Conservation (phyloP, 129 eudicot species). For the Apium graveolens region DNA sequence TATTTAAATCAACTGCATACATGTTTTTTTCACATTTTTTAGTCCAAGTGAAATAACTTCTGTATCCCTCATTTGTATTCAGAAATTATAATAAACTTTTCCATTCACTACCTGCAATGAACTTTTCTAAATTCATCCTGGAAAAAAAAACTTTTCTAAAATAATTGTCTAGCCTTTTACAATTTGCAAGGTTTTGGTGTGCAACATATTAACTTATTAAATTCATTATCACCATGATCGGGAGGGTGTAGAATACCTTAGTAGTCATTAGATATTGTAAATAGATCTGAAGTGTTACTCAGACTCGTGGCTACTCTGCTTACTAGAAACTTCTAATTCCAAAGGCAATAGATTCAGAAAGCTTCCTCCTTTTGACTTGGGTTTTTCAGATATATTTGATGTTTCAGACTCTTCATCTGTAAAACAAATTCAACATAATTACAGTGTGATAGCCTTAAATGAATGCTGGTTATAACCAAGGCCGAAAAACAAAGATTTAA, state of each 20-base stretch:
- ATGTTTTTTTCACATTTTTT: too few relatives aligned
- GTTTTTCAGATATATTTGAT: constrained; percentile 41
- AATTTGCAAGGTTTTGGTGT: too few relatives aligned
- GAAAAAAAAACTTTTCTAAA: too few relatives aligned
- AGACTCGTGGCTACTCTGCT: constrained; percentile 14
- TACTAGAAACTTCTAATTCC: constrained; percentile 33
- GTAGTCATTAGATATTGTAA: not conserved
- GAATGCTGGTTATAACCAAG: not conserved
- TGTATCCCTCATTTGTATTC: too few relatives aligned
- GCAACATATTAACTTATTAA: too few relatives aligned
- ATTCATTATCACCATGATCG: not conserved
- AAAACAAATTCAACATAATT: not conserved
- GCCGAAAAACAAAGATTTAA: too few relatives aligned
- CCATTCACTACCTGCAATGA: too few relatives aligned
- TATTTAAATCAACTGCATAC: too few relatives aligned
- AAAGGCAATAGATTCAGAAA: constrained; percentile 45
- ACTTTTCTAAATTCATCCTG: too few relatives aligned
- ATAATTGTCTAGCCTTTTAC: too few relatives aligned
- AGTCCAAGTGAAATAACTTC: too few relatives aligned
- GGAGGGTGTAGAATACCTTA: not conserved
- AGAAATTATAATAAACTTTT: too few relatives aligned
- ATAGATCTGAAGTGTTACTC: constrained; percentile 9
- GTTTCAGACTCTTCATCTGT: constrained; percentile 61
- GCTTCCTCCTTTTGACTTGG: constrained; percentile 30
- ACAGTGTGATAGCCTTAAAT: not conserved